A percentile compares a stretch with the other conserved stretches of the same genome.
These are phyloP conservation scores for Leccinellum luteum DNA, from an alignment of 768 basidiomycete genomes.

Conservation along the genomic window DNA sequence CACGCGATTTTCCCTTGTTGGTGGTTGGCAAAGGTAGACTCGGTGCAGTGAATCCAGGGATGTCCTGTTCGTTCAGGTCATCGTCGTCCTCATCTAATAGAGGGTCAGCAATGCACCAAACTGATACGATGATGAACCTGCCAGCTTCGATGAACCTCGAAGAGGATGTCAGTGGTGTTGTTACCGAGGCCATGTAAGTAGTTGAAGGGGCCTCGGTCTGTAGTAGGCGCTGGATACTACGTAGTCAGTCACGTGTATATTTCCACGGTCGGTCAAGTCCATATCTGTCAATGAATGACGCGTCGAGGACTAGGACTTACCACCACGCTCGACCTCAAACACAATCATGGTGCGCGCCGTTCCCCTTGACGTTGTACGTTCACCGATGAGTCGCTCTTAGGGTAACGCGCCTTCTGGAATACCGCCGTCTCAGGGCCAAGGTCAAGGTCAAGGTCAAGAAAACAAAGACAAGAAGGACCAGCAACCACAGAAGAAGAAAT, in stretches of 20 bases:
- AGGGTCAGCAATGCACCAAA: conserved; percentile 2
- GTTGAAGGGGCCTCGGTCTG: too few relatives aligned
- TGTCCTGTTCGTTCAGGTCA: conserved; percentile 77
- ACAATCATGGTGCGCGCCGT: conserved; percentile 23
- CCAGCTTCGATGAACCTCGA: conserved; percentile 85
- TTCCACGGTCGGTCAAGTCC: conserved; percentile 28
- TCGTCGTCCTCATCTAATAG: conserved; percentile 64
- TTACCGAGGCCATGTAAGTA: conserved; percentile 23
- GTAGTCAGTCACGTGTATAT: conserved; percentile 18
- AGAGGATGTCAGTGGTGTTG: conserved; percentile 54
- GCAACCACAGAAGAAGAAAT: conserved; percentile 80
- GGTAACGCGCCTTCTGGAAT: conserved; percentile 74
- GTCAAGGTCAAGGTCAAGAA: conserved; percentile 44
- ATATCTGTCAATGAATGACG: conserved; percentile 47
- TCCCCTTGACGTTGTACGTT: not conserved
- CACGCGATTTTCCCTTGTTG: conserved; percentile 74
- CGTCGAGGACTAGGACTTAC: conserved; percentile 37
- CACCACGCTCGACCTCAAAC: conserved; percentile 3
- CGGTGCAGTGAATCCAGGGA: conserved; percentile 77
- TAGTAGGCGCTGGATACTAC: not conserved
- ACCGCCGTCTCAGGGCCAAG: conserved; percentile 34
- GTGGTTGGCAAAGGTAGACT: conserved; percentile 42
- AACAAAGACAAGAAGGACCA: conserved; percentile 45
- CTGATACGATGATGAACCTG: conserved; percentile 19
- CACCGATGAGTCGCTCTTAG: conserved; percentile 36